Base-by-base conservation (phyloP, 352 stramenopile genomes). In the Thraustochytrium sp. region DNA sequence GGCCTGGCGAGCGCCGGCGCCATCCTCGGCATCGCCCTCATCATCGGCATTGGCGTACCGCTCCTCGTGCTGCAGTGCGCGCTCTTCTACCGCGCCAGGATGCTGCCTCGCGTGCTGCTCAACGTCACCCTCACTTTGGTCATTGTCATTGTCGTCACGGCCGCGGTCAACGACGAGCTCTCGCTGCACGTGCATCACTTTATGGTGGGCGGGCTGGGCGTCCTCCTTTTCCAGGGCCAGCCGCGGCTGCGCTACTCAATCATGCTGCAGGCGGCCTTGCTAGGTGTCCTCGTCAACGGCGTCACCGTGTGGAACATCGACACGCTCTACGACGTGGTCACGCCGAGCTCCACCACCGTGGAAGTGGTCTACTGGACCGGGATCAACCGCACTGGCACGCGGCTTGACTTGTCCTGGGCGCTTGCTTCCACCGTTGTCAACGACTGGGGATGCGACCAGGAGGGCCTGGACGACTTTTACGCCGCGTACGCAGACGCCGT, bases 201-300 rank as follows among this genome's bases (percentile, higher is more conserved):
- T 16, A 65, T 80, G 48, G 26, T 80, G 0, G 68, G 68, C 37
- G 53, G 48, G 3, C 31, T 80, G 3, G 68, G 68, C 13, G 31
- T 80, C 21, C 21, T 64, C 21, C 53, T 80, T 0, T 63, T 61
- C 31, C 68, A 80, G 34, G 68, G 68, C 31, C 68, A 80, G 42
- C 68, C 42, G 29, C 48, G 68, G 21, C 40, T 42, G 48, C 48
- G 68, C 31, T 80, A 55, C 34, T 63, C 42, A 23, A 80, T 80
- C 37, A 72, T 80, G 11, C 31, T 64, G 18, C 68, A 80, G 38
- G 68, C n/a, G 5, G 44, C 11, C 37, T 21, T 80, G 68, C 53
- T 80, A 16, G 68, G 68, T 11, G 23, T 53, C n/a, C 31, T 80
- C 23, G 68, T 80, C 26, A 80, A 80, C 37, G 68, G 68, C 26